Conservation (phyloP, 306 rosid genomes). For the Medicago arabica region DNA sequence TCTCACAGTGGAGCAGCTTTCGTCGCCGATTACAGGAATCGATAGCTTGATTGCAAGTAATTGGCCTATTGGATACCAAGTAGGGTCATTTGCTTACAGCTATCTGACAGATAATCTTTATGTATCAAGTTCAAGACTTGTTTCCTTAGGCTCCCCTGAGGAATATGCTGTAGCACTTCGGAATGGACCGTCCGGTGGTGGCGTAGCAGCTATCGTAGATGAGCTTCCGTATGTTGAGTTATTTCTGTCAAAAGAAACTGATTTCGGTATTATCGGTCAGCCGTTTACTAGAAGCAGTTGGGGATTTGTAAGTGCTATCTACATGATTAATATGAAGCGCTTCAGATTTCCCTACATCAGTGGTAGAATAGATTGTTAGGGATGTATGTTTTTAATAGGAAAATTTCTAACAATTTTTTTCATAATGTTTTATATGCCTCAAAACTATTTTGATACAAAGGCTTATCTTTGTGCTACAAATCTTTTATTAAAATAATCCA, state of each 20-base stretch:
- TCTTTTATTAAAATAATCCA: too few relatives aligned
- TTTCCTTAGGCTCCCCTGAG: slow-evolving; percentile 80
- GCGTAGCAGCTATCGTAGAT: slow-evolving; percentile 91
- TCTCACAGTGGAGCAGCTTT: slow-evolving; percentile 92
- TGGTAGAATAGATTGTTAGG: too few relatives aligned
- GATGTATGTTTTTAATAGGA: too few relatives aligned
- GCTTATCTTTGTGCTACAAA: too few relatives aligned
- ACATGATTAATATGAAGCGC: slow-evolving; percentile 12
- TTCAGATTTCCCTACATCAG: slow-evolving; percentile 8
- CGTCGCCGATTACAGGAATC: slow-evolving; percentile 84
- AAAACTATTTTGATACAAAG: too few relatives aligned
- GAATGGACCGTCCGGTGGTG: slow-evolving; percentile 76
- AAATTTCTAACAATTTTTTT: too few relatives aligned
- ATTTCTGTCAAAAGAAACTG: slow-evolving; percentile 72
- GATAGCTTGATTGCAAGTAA: slow-evolving; percentile 81
- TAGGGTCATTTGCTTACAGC: slow-evolving; percentile 84
- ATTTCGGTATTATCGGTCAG: slow-evolving; percentile 84
- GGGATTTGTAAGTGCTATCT: slow-evolving; percentile 88
- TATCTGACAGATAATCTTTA: slow-evolving; percentile 76
- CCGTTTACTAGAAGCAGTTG: slow-evolving; percentile 85
- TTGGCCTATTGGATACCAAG: slow-evolving; percentile 91
- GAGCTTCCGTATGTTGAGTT: slow-evolving; percentile 87
- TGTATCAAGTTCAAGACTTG: slow-evolving; percentile 70
- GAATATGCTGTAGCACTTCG: slow-evolving; percentile 78
- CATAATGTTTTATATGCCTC: too few relatives aligned